Percentiles rank a stretch among this genome's conserved stretches.
These are phyloP conservation scores for Cercospora zeae-maydis DNA, from an alignment of 2,329 filamentous ascomycete species.

Conservation along the genomic window DNA sequence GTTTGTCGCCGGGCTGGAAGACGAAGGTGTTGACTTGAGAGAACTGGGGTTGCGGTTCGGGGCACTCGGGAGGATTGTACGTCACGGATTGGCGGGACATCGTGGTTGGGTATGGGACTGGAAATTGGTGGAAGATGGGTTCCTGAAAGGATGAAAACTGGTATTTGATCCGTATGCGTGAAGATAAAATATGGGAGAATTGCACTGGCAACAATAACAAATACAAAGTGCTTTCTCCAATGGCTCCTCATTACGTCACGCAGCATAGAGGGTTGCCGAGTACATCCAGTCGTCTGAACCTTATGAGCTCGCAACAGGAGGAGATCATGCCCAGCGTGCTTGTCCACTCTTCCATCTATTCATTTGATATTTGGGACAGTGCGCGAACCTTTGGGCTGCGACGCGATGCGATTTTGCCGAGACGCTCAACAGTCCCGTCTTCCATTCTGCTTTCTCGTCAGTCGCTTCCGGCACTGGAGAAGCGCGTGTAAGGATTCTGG, in stretches of 20 bases:
- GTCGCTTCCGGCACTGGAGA: constrained; percentile 7
- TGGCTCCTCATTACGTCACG: not conserved
- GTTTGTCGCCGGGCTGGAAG: constrained; percentile 14
- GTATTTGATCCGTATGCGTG: not conserved
- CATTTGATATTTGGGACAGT: too few species aligned
- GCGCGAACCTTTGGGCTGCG: too few species aligned
- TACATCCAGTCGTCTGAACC: too few species aligned
- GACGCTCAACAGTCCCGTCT: too few species aligned
- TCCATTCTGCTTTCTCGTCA: too few species aligned
- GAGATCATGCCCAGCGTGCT: too few species aligned
- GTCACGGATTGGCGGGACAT: constrained; percentile 5
- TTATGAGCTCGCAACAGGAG: too few species aligned
- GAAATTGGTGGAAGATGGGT: not conserved
- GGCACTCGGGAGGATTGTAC: constrained; percentile 12
- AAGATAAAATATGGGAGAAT: not conserved
- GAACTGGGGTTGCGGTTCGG: constrained; percentile 20
- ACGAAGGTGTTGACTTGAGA: constrained; percentile 22
- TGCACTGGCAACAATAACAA: not conserved
- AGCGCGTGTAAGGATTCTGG: constrained; percentile 21
- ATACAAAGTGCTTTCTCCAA: not conserved
- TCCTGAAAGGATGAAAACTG: not conserved
- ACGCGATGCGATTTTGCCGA: too few species aligned
- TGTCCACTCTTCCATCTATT: too few species aligned
- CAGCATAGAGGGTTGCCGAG: not conserved
- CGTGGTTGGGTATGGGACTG: not conserved